Conservation (phyloP, 768 basidiomycete species). For the Asterophora lycoperdoides region DNA sequence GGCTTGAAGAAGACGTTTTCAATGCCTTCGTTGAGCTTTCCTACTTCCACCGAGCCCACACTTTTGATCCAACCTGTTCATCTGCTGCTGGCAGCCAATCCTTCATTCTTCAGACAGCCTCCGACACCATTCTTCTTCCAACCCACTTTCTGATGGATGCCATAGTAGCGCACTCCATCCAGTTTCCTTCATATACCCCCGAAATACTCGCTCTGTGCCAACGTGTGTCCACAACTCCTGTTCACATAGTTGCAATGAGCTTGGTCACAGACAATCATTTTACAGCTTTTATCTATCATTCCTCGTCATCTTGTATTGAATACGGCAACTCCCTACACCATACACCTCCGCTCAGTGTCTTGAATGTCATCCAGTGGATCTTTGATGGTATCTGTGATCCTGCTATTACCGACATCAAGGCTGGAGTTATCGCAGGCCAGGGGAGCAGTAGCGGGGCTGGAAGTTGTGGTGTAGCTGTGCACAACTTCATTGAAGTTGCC, state of each 20-base stretch:
- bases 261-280: slow-evolving; percentile 11
- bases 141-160: slow-evolving; percentile 12
- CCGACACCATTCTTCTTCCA: slow-evolving; percentile 9
- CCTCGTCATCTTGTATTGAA: background rate
- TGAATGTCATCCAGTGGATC: slow-evolving; percentile 12
- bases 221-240: slow-evolving; percentile 5
- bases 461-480: slow-evolving; percentile 9
- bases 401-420: background rate
- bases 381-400: slow-evolving; percentile 6
- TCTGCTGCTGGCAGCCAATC: background rate
- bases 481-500: slow-evolving; percentile 11
- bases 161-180: background rate
- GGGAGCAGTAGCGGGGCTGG: slow-evolving; percentile 1
- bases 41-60: slow-evolving; percentile 11
- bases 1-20: slow-evolving; percentile 21
- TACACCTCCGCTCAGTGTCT: background rate
- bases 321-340: slow-evolving; percentile 16
- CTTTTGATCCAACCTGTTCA: too few relatives aligned
- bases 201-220: background rate
- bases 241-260: slow-evolving; percentile 7
- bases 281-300: slow-evolving; percentile 8
- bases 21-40: slow-evolving; percentile 19
- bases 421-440: slow-evolving; percentile 9
- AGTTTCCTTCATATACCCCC: background rate
- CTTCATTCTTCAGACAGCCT: background rate